Conservation (phyloP, 106 monocot species). For the Gastrodia elata region DNA sequence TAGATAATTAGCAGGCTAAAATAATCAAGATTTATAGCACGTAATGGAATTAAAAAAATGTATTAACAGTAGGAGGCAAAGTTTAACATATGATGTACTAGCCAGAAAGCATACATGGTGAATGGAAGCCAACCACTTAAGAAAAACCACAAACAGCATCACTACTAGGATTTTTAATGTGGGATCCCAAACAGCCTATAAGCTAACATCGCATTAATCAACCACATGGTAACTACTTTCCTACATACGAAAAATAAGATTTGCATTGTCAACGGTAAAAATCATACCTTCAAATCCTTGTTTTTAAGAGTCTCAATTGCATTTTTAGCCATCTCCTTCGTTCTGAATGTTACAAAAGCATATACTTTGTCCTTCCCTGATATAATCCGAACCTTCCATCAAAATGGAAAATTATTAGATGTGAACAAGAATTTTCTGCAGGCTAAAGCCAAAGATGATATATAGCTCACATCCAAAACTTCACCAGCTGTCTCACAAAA, state of each 20-base stretch:
- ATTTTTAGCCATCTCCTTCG: conserved; percentile 34
- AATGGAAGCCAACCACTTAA: not conserved
- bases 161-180: not conserved
- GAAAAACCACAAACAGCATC: not conserved
- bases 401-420: not conserved
- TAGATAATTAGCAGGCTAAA: not conserved
- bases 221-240: not conserved
- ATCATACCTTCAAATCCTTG: conserved; percentile 22
- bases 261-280: not conserved
- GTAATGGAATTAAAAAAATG: not conserved
- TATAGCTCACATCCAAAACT: conserved; percentile 31
- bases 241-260: not conserved
- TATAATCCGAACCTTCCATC: conserved; percentile 51
- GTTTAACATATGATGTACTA: not conserved
- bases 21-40: not conserved
- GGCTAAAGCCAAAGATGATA: not conserved
- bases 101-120: not conserved
- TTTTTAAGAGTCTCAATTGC: conserved; percentile 28
- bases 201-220: not conserved
- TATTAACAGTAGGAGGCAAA: not conserved
- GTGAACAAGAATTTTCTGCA: not conserved
- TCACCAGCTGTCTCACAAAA: conserved; percentile 48
- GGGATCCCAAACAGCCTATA: not conserved
- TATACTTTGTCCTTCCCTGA: conserved; percentile 54
- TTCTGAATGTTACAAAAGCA: conserved; percentile 51